A percentile compares a stretch with the other conserved stretches of the same genome.
Conservation (phyloP, 306 rosid species). For the Oemleria cerasiformis region DNA sequence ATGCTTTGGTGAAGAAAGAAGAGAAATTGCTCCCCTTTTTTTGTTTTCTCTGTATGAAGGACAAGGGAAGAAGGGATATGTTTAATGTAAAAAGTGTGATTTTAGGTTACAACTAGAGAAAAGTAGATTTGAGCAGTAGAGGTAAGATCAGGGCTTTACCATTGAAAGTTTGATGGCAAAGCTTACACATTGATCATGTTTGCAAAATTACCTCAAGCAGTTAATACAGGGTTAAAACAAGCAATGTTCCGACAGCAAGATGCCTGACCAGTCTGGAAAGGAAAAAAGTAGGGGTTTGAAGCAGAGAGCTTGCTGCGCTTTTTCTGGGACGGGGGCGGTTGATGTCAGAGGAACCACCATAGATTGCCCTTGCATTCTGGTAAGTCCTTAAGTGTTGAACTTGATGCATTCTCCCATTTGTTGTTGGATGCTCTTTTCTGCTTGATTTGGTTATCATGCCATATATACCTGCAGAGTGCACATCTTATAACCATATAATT, state of each 20-base stretch:
- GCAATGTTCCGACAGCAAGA: slow-evolving; percentile 21
- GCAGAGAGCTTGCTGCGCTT: slow-evolving; percentile 22
- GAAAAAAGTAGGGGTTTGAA: slow-evolving; percentile 26
- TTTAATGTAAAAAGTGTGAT: neutral
- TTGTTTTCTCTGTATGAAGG: neutral
- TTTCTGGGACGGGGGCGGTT: slow-evolving; percentile 20
- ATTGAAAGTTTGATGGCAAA: neutral
- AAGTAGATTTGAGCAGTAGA: neutral
- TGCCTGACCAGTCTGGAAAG: slow-evolving; percentile 23
- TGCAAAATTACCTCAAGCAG: neutral
- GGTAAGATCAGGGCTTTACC: neutral
- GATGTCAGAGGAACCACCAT: slow-evolving; percentile 35
- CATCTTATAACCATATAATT: neutral
- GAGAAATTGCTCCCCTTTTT: neutral
- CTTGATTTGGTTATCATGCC: slow-evolving; percentile 17
- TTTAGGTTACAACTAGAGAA: neutral
- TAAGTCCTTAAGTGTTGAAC: slow-evolving; percentile 15
- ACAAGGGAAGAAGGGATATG: neutral
- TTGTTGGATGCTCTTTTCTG: slow-evolving; percentile 22
- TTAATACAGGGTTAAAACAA: slow-evolving; percentile 26
- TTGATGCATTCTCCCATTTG: slow-evolving; percentile 23
- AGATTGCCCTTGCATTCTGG: slow-evolving; percentile 22
- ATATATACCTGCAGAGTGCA: slow-evolving; percentile 39
- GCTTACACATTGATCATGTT: neutral
- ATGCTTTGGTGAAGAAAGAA: neutral